phyloP scores from a whole-genome alignment of 2,329 filamentous ascomycete species.

The Ascosphaera aggregata region DNA sequence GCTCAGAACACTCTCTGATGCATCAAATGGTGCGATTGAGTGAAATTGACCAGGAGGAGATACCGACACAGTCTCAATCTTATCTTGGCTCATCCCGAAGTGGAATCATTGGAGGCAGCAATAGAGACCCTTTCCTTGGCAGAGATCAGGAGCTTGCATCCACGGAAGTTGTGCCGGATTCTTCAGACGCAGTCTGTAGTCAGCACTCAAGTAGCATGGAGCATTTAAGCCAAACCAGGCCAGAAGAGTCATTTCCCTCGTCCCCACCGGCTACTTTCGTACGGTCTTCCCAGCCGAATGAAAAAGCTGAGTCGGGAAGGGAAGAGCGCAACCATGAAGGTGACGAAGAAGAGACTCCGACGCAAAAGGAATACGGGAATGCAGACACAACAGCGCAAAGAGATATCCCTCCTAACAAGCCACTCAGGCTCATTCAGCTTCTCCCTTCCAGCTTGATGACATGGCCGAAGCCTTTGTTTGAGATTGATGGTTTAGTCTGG shows the following conservation, averaged over 20 bases:
- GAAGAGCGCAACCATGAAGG: constrained; percentile 14
- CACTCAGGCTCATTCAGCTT: background rate
- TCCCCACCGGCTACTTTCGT: constrained; percentile 15
- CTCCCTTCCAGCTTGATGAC: background rate
- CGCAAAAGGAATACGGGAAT: background rate
- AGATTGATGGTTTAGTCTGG: background rate
- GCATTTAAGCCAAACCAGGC: constrained; percentile 2
- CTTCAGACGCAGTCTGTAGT: constrained; percentile 14
- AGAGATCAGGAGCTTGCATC: constrained; percentile 8
- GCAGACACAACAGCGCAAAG: too few relatives aligned
- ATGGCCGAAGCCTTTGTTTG: background rate
- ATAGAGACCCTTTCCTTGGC: constrained; percentile 5
- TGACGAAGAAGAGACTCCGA: constrained; percentile 10
- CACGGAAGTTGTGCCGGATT: constrained; percentile 17
- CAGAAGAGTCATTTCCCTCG: constrained; percentile 7
- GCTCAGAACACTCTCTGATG: background rate
- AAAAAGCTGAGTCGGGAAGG: constrained; percentile 7
- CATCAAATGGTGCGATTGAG: background rate
- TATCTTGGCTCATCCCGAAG: constrained; percentile 1
- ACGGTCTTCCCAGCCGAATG: constrained; percentile 16
- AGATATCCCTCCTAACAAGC: too few relatives aligned
- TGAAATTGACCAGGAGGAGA: background rate
- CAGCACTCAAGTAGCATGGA: constrained; percentile 4
- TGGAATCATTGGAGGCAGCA: background rate
- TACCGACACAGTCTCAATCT: constrained; percentile 1